Conservation (phyloP, 257 asterid genomes). For the Penstemon eatonii region DNA sequence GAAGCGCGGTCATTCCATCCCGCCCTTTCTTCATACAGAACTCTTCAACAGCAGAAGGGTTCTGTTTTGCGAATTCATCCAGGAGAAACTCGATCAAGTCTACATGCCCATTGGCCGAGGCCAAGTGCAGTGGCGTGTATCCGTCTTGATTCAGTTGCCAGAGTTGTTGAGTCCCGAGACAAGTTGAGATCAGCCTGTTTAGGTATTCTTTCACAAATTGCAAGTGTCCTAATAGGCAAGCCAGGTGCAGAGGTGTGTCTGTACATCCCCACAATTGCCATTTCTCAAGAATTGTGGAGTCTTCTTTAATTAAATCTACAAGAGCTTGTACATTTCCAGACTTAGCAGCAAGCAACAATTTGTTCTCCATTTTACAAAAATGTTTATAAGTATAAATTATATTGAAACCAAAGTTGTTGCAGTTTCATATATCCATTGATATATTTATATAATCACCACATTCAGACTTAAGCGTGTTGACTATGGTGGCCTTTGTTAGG, state of each 20-base stretch:
- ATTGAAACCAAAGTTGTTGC: no score
- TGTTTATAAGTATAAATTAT: no score
- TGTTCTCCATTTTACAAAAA: no score
- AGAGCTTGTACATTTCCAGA: no score
- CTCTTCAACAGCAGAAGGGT: background rate
- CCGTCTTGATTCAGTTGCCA: background rate
- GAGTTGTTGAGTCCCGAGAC: background rate
- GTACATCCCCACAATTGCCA: background rate
- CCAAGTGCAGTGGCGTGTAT: background rate
- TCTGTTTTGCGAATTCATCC: background rate
- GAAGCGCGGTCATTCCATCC: background rate
- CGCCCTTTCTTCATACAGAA: background rate
- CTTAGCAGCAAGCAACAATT: no score
- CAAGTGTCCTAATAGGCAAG: background rate
- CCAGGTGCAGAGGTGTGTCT: background rate
- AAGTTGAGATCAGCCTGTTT: background rate
- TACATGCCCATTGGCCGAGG: background rate
- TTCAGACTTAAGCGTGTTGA: no score
- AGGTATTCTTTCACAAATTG: background rate
- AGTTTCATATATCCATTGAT: no score
- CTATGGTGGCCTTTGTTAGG: no score
- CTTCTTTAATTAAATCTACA: no score
- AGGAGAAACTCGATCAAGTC: background rate
- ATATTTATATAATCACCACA: no score
- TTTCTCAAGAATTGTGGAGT: no score